phyloP scores from a whole-genome alignment of 495 filamentous ascomycete species.

The Penicillium lividum region DNA sequence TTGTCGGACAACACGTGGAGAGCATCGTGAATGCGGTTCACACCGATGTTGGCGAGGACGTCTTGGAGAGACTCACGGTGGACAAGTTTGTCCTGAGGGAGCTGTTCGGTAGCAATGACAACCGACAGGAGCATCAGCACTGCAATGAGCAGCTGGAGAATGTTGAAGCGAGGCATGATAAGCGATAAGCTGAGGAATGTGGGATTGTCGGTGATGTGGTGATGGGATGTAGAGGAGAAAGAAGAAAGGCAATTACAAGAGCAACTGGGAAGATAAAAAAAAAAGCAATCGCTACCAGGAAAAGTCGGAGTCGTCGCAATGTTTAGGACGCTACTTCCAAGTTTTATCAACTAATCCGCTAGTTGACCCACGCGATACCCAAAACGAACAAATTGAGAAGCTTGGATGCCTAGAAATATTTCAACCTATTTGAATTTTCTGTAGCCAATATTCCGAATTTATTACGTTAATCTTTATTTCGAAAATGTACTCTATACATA shows the following conservation, averaged over 20 bases:
- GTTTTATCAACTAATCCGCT: slow-evolving; percentile 3
- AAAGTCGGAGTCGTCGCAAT: not conserved
- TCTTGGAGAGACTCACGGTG: slow-evolving; percentile 39
- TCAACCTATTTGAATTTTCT: no score
- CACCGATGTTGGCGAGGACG: slow-evolving; percentile 42
- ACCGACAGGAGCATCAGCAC: slow-evolving; percentile 21
- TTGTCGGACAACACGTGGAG: slow-evolving; percentile 50
- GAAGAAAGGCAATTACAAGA: not conserved
- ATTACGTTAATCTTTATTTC: no score
- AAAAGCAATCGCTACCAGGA: slow-evolving; percentile 1
- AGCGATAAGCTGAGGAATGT: slow-evolving; percentile 6
- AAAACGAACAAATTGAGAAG: slow-evolving; percentile 12
- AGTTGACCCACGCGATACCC: slow-evolving; percentile 9
- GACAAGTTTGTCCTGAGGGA: slow-evolving; percentile 14
- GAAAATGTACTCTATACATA: no score
- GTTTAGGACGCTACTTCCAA: not conserved
- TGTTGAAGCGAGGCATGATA: slow-evolving; percentile 27
- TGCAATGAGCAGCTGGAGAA: slow-evolving; percentile 25
- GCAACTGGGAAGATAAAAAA: slow-evolving; percentile 1
- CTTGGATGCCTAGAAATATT: slow-evolving; percentile 2
- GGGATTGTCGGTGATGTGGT: slow-evolving; percentile 26
- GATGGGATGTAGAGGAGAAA: slow-evolving; percentile 14
- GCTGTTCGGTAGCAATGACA: slow-evolving; percentile 25
- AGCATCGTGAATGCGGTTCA: slow-evolving; percentile 47
- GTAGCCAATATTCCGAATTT: no score